Percentiles rank a stretch among this genome's conserved stretches.
These are phyloP conservation scores for Diplogelasinospora grovesii DNA, from an alignment of 495 filamentous ascomycete genomes.

Conservation along the genomic window DNA sequence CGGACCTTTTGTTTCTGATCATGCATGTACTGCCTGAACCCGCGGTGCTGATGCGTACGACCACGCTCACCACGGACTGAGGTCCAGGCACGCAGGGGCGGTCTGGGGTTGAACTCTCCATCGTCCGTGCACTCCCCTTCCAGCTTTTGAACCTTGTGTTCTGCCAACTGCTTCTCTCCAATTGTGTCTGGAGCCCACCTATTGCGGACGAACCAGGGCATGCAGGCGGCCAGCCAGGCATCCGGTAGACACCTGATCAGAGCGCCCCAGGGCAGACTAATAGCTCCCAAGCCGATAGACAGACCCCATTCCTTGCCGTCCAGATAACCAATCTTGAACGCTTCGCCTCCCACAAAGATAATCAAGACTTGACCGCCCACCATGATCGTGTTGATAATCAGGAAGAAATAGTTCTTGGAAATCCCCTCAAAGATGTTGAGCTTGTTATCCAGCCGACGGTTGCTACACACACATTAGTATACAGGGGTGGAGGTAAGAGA, in stretches of 20 bases:
- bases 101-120: conserved; percentile 2
- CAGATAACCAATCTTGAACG: conserved; percentile 57
- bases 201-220: conserved; percentile 14
- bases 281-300: conserved; percentile 60
- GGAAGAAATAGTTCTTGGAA: conserved; percentile 71
- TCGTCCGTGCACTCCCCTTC: conserved; percentile 8
- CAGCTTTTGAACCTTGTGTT: conserved; percentile 1
- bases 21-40: conserved; percentile 23
- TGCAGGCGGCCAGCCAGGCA: conserved; percentile 15
- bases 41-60: conserved; percentile 12
- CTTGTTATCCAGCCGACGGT: conserved; percentile 76
- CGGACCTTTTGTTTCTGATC: conserved; percentile 22
- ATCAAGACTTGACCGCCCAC: conserved; percentile 81
- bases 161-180: conserved; percentile 3
- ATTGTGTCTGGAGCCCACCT: background rate
- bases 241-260: conserved; percentile 58
- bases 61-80: conserved; percentile 20
- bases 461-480: too few species aligned
- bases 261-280: conserved; percentile 66
- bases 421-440: conserved; percentile 89
- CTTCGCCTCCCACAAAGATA: conserved; percentile 64
- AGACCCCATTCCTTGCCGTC: conserved; percentile 68
- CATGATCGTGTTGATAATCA: conserved; percentile 75
- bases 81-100: conserved; percentile 18
- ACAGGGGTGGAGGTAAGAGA: background rate